Conservation (phyloP, 2,329 filamentous ascomycete species). For the Aspergillus sp. region DNA sequence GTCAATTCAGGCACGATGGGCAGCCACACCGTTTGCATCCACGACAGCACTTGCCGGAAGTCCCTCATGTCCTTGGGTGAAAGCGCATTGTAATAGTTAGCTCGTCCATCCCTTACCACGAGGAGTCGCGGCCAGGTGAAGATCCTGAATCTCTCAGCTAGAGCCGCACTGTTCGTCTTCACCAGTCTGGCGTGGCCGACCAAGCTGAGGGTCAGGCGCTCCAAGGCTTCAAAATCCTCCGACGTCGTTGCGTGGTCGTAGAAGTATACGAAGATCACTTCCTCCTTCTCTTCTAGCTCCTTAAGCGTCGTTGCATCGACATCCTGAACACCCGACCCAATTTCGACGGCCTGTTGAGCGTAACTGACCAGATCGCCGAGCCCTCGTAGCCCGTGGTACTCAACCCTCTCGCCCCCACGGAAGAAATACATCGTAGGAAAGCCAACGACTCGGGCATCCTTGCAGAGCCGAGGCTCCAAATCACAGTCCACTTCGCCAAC, state of each 20-base stretch:
- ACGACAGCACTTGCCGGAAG: conserved; percentile 65
- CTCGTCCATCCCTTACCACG: conserved; percentile 78
- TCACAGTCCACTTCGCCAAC: conserved; percentile 96
- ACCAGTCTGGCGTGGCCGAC: conserved; percentile 88
- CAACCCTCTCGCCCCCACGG: conserved; percentile 79
- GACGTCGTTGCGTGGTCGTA: conserved; percentile 90
- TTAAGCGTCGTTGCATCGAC: conserved; percentile 69
- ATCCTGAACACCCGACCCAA: conserved; percentile 67
- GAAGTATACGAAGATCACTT: conserved; percentile 95
- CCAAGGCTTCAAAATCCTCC: conserved; percentile 83
- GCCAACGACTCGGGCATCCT: conserved; percentile 67
- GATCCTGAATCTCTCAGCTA: conserved; percentile 83
- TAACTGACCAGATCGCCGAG: conserved; percentile 83
- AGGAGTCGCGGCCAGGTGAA: conserved; percentile 92
- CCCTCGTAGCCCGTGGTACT: conserved; percentile 85
- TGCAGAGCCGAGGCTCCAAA: conserved; percentile 75
- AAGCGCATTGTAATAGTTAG: conserved; percentile 80
- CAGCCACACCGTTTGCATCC: conserved; percentile 96
- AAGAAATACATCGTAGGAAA: conserved; percentile 93
- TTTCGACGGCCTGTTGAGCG: conserved; percentile 73
- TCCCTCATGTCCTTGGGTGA: conserved; percentile 90
- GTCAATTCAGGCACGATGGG: conserved; percentile 92
- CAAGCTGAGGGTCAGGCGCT: conserved; percentile 74
- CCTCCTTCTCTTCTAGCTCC: conserved; percentile 79
- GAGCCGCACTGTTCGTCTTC: conserved; percentile 69